Evolutionary conservation across 345 rosid species (phyloP).

Genomic region (Populus euphratica): DNA sequence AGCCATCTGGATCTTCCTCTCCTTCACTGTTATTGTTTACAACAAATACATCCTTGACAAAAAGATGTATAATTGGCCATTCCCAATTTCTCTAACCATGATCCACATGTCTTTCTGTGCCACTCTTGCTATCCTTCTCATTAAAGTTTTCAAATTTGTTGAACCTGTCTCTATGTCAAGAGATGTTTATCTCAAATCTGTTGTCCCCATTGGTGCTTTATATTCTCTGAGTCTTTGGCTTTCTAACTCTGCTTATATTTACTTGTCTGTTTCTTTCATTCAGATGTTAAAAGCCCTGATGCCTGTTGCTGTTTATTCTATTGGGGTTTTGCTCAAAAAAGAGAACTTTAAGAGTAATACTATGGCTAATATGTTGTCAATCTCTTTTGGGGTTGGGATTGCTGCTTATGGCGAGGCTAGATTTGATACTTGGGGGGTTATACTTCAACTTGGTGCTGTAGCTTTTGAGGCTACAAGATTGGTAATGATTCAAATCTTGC

Average conservation of each 20-base stretch:
- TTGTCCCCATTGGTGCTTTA: conserved; percentile 87
- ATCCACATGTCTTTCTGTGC: conserved; percentile 98
- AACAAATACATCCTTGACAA: conserved; percentile 98
- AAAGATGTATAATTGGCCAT: conserved; percentile 98
- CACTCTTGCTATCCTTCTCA: conserved; percentile 71
- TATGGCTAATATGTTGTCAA: conserved; percentile 88
- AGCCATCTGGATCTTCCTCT: conserved; percentile 93
- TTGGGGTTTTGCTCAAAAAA: conserved; percentile 67
- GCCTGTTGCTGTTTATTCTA: conserved; percentile 97
- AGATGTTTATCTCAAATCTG: conserved; percentile 74
- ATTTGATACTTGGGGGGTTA: conserved; percentile 85
- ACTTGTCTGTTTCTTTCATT: conserved; percentile 90
- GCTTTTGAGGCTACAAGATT: conserved; percentile 88
- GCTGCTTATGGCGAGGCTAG: conserved; percentile 96
- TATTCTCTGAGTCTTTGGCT: conserved; percentile 92
- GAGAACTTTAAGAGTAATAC: conserved; percentile 66
- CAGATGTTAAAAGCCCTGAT: conserved; percentile 96
- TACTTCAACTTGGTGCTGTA: conserved; percentile 84
- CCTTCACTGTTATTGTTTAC: conserved; percentile 97
- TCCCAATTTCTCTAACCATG: conserved; percentile 93
- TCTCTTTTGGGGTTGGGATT: conserved; percentile 82
- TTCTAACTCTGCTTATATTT: conserved; percentile 95
- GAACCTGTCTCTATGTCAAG: conserved; percentile 87
- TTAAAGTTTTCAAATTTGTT: conserved; percentile 84
- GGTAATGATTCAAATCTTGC: conserved; percentile 90